Evolutionary conservation across 2,329 filamentous ascomycete genomes (phyloP), one percentile per base, ranked within the genome.

Genomic region (Alternaria ventricosa): DNA sequence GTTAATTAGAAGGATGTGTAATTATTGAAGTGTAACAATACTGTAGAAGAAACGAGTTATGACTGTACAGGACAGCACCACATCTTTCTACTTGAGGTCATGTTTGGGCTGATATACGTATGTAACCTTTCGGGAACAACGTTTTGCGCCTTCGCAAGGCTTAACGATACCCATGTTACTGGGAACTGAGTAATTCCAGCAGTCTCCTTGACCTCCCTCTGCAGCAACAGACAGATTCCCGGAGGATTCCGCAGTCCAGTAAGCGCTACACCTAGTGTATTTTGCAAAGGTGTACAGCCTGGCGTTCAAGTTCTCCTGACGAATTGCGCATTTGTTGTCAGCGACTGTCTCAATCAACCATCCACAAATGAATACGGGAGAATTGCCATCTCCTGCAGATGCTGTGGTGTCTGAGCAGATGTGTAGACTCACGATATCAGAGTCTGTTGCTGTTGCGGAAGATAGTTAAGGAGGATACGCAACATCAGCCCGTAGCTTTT

Each of bases 351-450:
- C 15, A 18, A 27, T 27, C 2, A 10, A 28, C 23, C 20, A 20
- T n/a, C 22, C n/a, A 3, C 43, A 20, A 1, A 45, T 22, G 13
- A 43, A 20, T 18, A 49, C 28, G n/a, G 45, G 22, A 33, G n/a
- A 50, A 23, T 41, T 11, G 7, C 23, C 15, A 20, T 23, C 22
- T 3, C 23, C n/a, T 27, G 15, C 13, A 6, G 30, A 28, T 7
- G n/a, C n/a, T n/a, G n/a, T n/a, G n/a, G n/a, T n/a, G n/a, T 45
- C 18, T 13, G 27, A 27, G 18, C 12, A 41, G 6, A 46, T 55
- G n/a, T 20, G 22, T 28, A 18, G 65, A 4, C 63, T 57, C 22
- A 36, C 30, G 10, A 30, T 70, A 23, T 67, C 60, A 2, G 60
- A 64, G 51, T 71, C 62, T 6, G 55, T n/a, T n/a, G n/a, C n/a